phyloP scores from a whole-genome alignment of 2,329 filamentous ascomycete genomes.

The Pestalotiopsis sp. region DNA sequence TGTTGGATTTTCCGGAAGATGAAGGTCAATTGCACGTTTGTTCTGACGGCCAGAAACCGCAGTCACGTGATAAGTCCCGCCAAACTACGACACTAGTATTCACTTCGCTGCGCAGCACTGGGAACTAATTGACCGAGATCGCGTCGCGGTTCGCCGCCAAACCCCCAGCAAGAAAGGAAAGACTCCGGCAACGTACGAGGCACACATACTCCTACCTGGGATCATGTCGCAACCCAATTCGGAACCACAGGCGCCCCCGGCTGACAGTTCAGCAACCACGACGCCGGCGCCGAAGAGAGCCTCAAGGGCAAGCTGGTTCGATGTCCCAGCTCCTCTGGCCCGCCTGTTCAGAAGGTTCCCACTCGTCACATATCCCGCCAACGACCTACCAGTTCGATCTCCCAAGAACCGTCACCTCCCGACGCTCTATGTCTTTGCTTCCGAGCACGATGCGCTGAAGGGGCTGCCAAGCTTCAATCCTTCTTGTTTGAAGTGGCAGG shows the following conservation, averaged over 20 bases:
- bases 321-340: conserved; percentile 75
- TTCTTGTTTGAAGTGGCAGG: conserved; percentile 95
- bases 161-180: neutral
- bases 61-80: neutral
- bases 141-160: neutral
- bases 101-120: neutral
- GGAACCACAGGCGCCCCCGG: neutral
- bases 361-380: conserved; percentile 72
- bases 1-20: too few relatives aligned
- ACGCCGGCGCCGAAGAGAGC: conserved; percentile 19
- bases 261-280: neutral
- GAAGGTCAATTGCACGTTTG: too few relatives aligned
- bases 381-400: conserved; percentile 64
- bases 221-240: conserved; percentile 1
- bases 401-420: conserved; percentile 45
- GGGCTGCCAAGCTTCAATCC: conserved; percentile 85
- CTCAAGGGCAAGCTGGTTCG: conserved; percentile 45
- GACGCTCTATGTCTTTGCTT: conserved; percentile 78
- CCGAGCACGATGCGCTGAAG: conserved; percentile 59
- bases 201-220: neutral
- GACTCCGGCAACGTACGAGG: neutral
- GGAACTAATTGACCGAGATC: neutral
- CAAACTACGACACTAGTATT: neutral
- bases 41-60: too few relatives aligned
- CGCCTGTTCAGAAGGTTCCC: conserved; percentile 85